Base-by-base conservation (phyloP, 768 basidiomycete genomes). In the Kondoa subrosea region DNA sequence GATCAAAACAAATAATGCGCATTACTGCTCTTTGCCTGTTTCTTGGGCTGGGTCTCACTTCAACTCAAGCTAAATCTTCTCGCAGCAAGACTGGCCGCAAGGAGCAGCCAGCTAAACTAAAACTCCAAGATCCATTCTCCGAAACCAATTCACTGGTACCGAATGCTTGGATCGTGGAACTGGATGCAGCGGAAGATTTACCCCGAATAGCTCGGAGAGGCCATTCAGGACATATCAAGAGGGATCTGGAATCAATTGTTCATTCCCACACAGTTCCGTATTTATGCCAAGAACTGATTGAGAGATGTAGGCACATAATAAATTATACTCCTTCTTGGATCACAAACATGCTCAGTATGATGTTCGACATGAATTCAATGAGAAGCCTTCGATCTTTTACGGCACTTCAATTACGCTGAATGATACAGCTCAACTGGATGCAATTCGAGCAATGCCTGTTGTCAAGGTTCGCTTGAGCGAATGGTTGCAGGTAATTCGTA, bases 381-480 rank as follows among this genome's bases (percentile, higher is more conserved):
- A 65, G 14, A 40, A n/a, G 15, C 61, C 61, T 16, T 25, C 34
- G 3, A 40, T 65, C 64, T 65, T 65, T 26, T 21, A 65, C 26
- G 64, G 64, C 33, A 40, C 64, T 50, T 26, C 64, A 16, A 65
- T 65, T 30, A 26, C n/a, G 8, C 21, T 65, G 21, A 2, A n/a
- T 30, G 33, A 32, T 58, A 40, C 3, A 3, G 64, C 56, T 8
- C 29, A 32, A 17, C 3, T 32, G 17, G 15, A 32, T 2, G 16
- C 64, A n/a, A 40, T 50, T 26, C 33, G 33, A 21, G 31, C 17
- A 4, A 59, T 50, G 25, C 50, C 64, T 21, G 17, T 3, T 25
- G 34, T 65, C 34, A 31, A 40, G 34, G 64, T 40, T 8, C 26
- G 63, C 64, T 15, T 59, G 34, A 3, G 3, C 15, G 26, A 16